A percentile compares a stretch with the other conserved stretches of the same genome.
Evolutionary conservation across 2,329 filamentous ascomycete species (phyloP).

Genomic region (Nemania bipapillata): DNA sequence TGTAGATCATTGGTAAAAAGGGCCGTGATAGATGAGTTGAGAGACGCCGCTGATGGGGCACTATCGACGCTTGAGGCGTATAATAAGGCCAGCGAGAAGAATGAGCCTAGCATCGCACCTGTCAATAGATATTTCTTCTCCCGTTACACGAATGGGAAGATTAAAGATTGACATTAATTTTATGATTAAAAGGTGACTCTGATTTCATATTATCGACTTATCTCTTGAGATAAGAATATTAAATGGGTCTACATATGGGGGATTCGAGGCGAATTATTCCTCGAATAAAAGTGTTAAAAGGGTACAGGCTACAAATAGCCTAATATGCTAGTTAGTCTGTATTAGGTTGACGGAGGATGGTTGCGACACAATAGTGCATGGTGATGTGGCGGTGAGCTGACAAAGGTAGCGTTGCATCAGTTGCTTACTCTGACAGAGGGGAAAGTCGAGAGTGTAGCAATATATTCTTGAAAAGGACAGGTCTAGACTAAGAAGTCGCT

Average conservation of each 20-base stretch:
- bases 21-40: conserved; percentile 54
- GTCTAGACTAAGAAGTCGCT: no score
- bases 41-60: conserved; percentile 50
- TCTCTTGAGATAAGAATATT: neutral
- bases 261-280: neutral
- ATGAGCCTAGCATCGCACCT: conserved; percentile 3
- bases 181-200: neutral
- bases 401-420: neutral
- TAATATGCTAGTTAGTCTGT: neutral
- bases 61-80: conserved; percentile 20
- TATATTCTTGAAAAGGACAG: neutral
- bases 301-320: neutral
- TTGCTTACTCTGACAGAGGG: neutral
- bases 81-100: conserved; percentile 29
- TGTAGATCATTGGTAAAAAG: conserved; percentile 57
- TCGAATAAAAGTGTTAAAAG: neutral
- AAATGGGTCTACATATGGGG: neutral
- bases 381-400: neutral
- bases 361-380: neutral
- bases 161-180: neutral
- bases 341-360: neutral
- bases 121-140: neutral
- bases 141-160: no score
- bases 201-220: neutral
- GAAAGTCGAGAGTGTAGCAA: neutral